Evolutionary conservation across 2,329 filamentous ascomycete genomes (phyloP), one percentile per base, ranked within the genome.

Genomic region (Aspergillus sp.): DNA sequence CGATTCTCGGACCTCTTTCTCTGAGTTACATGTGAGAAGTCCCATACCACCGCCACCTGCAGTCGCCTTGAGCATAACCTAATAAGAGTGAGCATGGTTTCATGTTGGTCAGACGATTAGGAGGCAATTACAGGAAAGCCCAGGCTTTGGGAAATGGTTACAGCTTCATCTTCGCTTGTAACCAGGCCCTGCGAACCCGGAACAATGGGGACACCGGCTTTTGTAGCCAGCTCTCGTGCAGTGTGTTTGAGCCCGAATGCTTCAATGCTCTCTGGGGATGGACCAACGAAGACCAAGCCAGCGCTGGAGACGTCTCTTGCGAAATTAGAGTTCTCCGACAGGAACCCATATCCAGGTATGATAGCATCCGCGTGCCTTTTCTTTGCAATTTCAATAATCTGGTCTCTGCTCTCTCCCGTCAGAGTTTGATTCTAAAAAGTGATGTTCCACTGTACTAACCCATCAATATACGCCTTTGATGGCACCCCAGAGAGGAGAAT

Each of bases 381-480:
- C 20, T 59, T 32, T 3, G 70, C 72, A 13, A 65, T 62, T 9
- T 63, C 56, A 7, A 73, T 59, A 4, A 75, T 62, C 3, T 66
- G 56, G 18, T 53, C 42, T 3, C 51, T 53, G 17, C 8, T 30
- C 26, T 18, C 7, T 3, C 38, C 11, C 17, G 32, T 53, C 20
- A 47, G 42, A 12, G 13, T 38, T 47, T 18, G 18, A 9, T 18
- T 38, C 15, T n/a, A 42, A 5, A 30, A 54, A 13, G 50, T 5
- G 13, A 54, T 0, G 7, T 9, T 9, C 5, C 39, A 44, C 64
- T 39, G 38, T 30, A 30, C 26, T 30, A 30, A 72, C 68, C 74
- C 76, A 59, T 83, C 75, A 12, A 78, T 78, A 61, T 84, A 84
- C 3, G 78, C 80, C 24, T 75, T 78, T 41, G 77, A 72, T 64